Evolutionary conservation across 2,329 filamentous ascomycete species (phyloP).

Genomic region (Rhinocladiella mackenziei): DNA sequence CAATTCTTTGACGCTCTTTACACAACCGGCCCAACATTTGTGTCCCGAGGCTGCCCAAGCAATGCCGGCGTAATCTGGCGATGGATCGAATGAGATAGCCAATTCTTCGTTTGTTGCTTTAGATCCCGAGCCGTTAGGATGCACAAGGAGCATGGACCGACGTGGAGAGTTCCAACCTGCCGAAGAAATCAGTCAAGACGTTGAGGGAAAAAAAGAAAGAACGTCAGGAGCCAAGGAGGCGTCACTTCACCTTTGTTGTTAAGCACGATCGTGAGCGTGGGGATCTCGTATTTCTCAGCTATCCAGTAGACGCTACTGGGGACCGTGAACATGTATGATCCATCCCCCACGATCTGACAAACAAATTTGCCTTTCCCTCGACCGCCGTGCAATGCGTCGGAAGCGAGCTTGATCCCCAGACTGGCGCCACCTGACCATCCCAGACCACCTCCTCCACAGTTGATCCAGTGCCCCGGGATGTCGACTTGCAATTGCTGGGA

Average conservation of each 20-base stretch:
- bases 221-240: too few species aligned
- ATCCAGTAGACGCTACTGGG: slow-evolving; percentile 68
- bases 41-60: slow-evolving; percentile 63
- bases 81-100: slow-evolving; percentile 63
- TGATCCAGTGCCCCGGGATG: slow-evolving; percentile 70
- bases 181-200: too few species aligned
- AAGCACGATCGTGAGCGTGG: slow-evolving; percentile 62
- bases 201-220: too few species aligned
- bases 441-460: slow-evolving; percentile 74
- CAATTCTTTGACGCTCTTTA: slow-evolving; percentile 55
- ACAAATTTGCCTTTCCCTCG: slow-evolving; percentile 55
- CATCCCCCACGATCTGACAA: slow-evolving; percentile 63
- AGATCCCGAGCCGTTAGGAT: slow-evolving; percentile 60
- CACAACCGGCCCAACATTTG: slow-evolving; percentile 55
- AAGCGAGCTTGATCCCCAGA: slow-evolving; percentile 71
- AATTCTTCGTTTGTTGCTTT: slow-evolving; percentile 61
- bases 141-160: slow-evolving; percentile 59
- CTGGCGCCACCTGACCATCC: slow-evolving; percentile 76
- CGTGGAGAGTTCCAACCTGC: slow-evolving; percentile 67
- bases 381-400: slow-evolving; percentile 48
- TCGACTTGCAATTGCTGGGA: slow-evolving; percentile 67
- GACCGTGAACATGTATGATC: slow-evolving; percentile 63
- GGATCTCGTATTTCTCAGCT: slow-evolving; percentile 60
- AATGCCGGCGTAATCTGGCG: slow-evolving; percentile 65
- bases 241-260: slow-evolving; percentile 71